A percentile compares a stretch with the other conserved stretches of the same genome.
phyloP scores from a whole-genome alignment of 305 asterid species.

The Withania somnifera region DNA sequence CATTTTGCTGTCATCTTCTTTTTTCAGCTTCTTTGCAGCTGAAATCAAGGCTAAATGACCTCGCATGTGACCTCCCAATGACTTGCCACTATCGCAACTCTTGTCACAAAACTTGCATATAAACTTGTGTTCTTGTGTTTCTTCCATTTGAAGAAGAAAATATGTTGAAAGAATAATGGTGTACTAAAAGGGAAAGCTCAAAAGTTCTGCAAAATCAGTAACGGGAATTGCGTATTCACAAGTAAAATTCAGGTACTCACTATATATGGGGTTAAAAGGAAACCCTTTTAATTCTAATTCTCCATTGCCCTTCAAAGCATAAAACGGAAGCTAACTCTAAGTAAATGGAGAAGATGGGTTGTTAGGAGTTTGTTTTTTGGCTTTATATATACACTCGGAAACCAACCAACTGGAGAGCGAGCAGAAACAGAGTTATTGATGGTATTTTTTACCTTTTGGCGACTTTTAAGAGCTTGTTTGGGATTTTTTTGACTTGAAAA shows the following conservation, averaged over 20 bases:
- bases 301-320: constrained; percentile 15
- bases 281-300: not conserved
- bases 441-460: not conserved
- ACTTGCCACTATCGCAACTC: constrained; percentile 58
- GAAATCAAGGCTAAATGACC: constrained; percentile 45
- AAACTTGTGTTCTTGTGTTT: constrained; percentile 31
- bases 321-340: not conserved
- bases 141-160: constrained; percentile 16
- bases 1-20: constrained; percentile 14
- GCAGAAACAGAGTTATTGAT: not conserved
- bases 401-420: not conserved
- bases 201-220: constrained; percentile 11
- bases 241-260: not conserved
- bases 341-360: constrained; percentile 22
- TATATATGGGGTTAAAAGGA: not conserved
- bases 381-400: constrained; percentile 3
- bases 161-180: not conserved
- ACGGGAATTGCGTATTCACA: not conserved
- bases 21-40: constrained; percentile 40
- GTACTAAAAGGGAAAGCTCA: not conserved
- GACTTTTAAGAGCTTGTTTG: too few relatives aligned
- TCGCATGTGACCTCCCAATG: constrained; percentile 95
- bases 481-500: too few relatives aligned
- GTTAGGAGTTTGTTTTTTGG: constrained; percentile 16
- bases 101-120: constrained; percentile 66